Base-by-base conservation (phyloP, 345 rosid species). In the Odontarrhena argentea region DNA sequence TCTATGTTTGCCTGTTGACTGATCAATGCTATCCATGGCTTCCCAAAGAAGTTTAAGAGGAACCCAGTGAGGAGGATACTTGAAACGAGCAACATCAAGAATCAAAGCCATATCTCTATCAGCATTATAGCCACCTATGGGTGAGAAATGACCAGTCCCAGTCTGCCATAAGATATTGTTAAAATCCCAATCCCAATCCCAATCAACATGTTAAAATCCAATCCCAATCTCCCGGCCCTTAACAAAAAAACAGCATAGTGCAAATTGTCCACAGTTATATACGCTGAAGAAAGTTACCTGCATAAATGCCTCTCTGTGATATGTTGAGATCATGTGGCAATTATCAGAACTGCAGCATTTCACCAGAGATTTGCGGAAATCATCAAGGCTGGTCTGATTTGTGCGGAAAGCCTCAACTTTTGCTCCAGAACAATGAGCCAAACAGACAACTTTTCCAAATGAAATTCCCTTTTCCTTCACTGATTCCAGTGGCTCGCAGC, bases 31-130 rank as follows among this genome's bases (percentile, higher is more conserved):
- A 60, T 86, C 73, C 98, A 93, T 87, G 58, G 97, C 96, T 67
- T 90, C 88, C 98, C 98, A 93, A 59, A 93, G 98, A 75, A 93
- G 94, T 14, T 54, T 68, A 65, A 93, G 75, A 40, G 98, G 98
- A 78, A 93, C 88, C 98, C 98, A 93, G 14, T 87, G 98, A 34
- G 98, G 97, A 73, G 98, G 97, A 84, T 90, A 93, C 84, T 93
- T 90, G 70, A 87, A 93, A 58, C 97, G 94, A 38, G 98, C 98
- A 51, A 90, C 98, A 77, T 93, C 98, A 76, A 93, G 78, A 81
- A 93, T 87, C 75, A 93, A 77, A 66, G 92, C 94, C 98, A 93
- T 90, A 78, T 93, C 98, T 69, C 77, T 85, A 69, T 80, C 87
- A 69, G 78, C 89, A 74, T 93, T 91, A 75, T 90, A 93, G 54